Evolutionary conservation across 495 filamentous ascomycete genomes (phyloP), one percentile per base, ranked within the genome.

Genomic region (Penicillium canescens): DNA sequence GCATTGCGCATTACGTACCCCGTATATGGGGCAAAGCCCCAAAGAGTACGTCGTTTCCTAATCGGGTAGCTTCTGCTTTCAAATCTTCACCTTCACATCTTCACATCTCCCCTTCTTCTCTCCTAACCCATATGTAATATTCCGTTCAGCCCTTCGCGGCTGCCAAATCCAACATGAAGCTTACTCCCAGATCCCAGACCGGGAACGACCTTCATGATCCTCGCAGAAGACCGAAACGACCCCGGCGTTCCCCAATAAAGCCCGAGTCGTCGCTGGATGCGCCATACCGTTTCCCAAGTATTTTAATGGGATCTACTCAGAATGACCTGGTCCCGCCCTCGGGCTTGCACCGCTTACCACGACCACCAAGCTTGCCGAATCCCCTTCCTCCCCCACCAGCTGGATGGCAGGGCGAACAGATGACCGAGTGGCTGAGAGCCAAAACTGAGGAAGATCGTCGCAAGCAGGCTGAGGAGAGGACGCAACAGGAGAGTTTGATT

Each of bases 381-480:
- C 71, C 81, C 39, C 74, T 94, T 41, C 89, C 89, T 10, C 79
- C 84, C 12, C 82, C 91, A 12, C 88, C 91, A 9, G 69, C 79
- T 39, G 82, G 82, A 74, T 90, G 87, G 81, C 84, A 88, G 61
- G 81, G 80, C 51, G 91, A 96, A 56, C 87, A 93, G 33, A 88
- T 91, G 87, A 84, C 85, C 52, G 84, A 80, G 54, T 97, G 90
- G 91, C 77, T 96, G 3, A 67, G 80, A 42, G 89, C 91, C 12
- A 95, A 89, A 72, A 78, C 84, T 3, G 93, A 97, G 70, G 93
- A 96, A 58, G 90, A 94, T 54, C 83, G 82, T 55, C 83, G 87
- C 60, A 89, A 77, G 64, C 89, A 93, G 67, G 92, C 97, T 68
- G 90, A 94, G 68, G 89, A 96, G 69, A 90, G 82, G 76, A 96